These are phyloP conservation scores for Piloderma croceum DNA, from an alignment of 768 basidiomycete species.

Conservation along the genomic window DNA sequence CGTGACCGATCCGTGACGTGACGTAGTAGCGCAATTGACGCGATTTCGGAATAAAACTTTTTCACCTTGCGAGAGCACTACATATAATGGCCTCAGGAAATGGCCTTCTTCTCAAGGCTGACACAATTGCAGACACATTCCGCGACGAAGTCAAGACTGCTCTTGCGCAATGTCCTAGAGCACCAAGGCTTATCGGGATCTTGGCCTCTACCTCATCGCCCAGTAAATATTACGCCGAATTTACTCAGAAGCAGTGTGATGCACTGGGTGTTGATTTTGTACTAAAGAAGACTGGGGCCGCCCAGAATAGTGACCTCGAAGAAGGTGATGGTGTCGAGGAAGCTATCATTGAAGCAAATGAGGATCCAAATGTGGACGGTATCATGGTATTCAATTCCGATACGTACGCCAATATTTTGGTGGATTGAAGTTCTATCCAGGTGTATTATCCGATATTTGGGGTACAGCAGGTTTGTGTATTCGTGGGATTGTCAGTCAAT, in stretches of 20 bases:
- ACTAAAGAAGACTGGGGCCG: slow-evolving; percentile 63
- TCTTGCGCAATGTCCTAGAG: slow-evolving; percentile 31
- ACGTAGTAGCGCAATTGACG: no score
- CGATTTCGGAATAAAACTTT: no score
- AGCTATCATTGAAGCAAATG: slow-evolving; percentile 93
- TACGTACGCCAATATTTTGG: slow-evolving; percentile 1
- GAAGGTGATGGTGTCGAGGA: slow-evolving; percentile 93
- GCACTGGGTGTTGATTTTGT: slow-evolving; percentile 85
- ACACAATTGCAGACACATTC: slow-evolving; percentile 66
- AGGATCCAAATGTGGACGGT: slow-evolving; percentile 77
- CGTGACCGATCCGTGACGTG: no score
- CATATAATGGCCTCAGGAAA: slow-evolving; percentile 53
- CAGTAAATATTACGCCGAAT: slow-evolving; percentile 80
- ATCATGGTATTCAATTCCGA: slow-evolving; percentile 71
- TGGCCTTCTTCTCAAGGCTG: slow-evolving; percentile 75
- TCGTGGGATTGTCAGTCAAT: no score
- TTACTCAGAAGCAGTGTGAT: slow-evolving; percentile 87
- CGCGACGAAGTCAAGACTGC: slow-evolving; percentile 58
- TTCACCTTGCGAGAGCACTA: no score
- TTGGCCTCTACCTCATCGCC: slow-evolving; percentile 79
- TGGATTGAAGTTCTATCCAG: slow-evolving; percentile 31
- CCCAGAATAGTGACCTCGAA: slow-evolving; percentile 39
- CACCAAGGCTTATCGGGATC: slow-evolving; percentile 85
- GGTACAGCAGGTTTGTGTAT: slow-evolving; percentile 62
- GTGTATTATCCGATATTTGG: slow-evolving; percentile 98